Base-by-base conservation (phyloP, 2,329 filamentous ascomycete species). In the Cladobotryum mycophilum region DNA sequence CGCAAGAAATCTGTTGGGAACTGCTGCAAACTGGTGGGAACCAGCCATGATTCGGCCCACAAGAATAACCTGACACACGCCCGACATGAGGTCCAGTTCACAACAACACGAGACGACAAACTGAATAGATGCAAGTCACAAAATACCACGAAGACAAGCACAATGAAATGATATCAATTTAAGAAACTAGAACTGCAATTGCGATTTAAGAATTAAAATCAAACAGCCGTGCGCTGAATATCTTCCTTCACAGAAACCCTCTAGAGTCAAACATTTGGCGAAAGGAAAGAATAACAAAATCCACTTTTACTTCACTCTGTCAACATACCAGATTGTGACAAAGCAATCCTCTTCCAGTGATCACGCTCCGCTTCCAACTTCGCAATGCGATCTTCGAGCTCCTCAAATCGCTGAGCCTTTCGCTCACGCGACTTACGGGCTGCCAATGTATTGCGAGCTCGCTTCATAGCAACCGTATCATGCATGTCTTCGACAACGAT, bases 361-460 rank as follows among this genome's bases (percentile, higher is more conserved):
- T 83, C 81, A 60, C 80, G 76, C 64, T 85, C 82, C 38, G 77
- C 75, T 67, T 84, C 77, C 25, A 92, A 72, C 64, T 86, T 82
- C 15, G 74, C 76, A 61, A 95, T 90, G 61, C 81, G 76, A 37
- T 79, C 78, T 73, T 95, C 87, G 42, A 96, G 76, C 52, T 84
- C 81, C 50, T 88, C 84, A 54, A 92, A 76, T 59, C 85, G 81
- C 65, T 86, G 78, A 51, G 88, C 83, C 75, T 96, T 96, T 58
- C 89, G 85, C 63, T 89, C 85, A 47, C 92, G 85, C 53, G 90
- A 96, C 73, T 96, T 96, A 58, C 92, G 89, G 61, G 92, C 92
- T 15, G 92, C 92, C 67, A 95, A 80, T 8, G 90, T 95, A 69
- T 96, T 97, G 59, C 90, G 86, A 46, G 90, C 91, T 67, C 92